Conservation (phyloP, 305 asterid species). For the Fraxinus greggii region DNA sequence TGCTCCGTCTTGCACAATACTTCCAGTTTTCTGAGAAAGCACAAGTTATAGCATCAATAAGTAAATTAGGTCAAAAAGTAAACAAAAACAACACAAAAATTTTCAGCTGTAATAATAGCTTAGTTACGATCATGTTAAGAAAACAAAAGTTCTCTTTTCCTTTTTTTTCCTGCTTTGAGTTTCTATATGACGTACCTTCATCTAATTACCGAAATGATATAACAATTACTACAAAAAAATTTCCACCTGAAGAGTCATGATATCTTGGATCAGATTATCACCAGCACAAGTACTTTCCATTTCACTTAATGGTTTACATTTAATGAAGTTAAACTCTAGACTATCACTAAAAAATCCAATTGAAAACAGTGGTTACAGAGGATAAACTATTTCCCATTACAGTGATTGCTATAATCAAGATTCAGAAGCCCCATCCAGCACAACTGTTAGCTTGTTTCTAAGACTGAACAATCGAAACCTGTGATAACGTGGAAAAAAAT, state of each 20-base stretch:
- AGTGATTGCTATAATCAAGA: neutral
- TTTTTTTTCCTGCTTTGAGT: neutral
- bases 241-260: neutral
- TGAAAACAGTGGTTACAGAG: neutral
- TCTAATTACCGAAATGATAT: neutral
- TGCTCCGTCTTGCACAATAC: constrained; percentile 63
- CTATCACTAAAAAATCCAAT: neutral
- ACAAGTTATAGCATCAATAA: constrained; percentile 22
- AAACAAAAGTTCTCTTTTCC: neutral
- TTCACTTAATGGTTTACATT: neutral
- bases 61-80: neutral
- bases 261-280: neutral
- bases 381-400: neutral
- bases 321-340: neutral
- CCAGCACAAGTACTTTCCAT: neutral
- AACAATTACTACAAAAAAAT: neutral
- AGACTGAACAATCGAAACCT: neutral
- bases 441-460: neutral
- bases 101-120: neutral
- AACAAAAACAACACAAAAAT: neutral
- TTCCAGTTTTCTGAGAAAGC: constrained; percentile 56
- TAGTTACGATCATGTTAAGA: neutral
- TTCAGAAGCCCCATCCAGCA: neutral
- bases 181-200: neutral
- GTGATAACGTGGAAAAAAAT: neutral